Evolutionary conservation across 2,329 filamentous ascomycete species (phyloP), one percentile per base, ranked within the genome.

Genomic region (Colletotrichum noveboracense): DNA sequence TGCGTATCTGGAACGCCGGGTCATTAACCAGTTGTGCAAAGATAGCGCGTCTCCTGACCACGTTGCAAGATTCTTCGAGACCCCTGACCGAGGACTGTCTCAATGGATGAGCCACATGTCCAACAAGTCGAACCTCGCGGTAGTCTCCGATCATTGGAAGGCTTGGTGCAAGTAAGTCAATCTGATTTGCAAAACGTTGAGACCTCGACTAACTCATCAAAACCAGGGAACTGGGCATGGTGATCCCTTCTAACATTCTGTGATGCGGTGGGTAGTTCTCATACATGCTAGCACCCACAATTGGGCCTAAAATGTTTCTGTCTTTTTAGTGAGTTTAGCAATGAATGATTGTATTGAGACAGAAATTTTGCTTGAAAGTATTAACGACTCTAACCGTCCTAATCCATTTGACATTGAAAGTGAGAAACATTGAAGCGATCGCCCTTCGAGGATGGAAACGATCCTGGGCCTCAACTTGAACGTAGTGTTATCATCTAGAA

Each of bases 351-450:
- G 6, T 5, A n/a, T 43, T 43, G 6, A 43, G 18, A 43, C 18
- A 43, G 9, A 6, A 3, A n/a, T 0, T 43, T 0, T 43, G 0
- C 9, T 43, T n/a, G 18, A 43, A 43, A 9, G 1, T 14, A 7
- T 34, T 7, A 34, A 1, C 34, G 34, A 36, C 13, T 36, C 13
- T 0, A 7, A 36, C 6, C 13, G 0, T 0, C 34, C 0, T 36
- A 7, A 2, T 36, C 34, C 6, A 36, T 16, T 48, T 12, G 5
- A 48, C 0, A 10, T 12, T 48, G 9, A n/a, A 12, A 10, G 18
- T 48, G 10, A n/a, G 38, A 48, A 43, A 43, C 3, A n/a, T 1
- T 6, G 38, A n/a, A 43, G 2, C 36, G 8, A 18, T 6, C 36
- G 36, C 16, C 36, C 36, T 43, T 10, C 36, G 18, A 8, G 30